phyloP scores from a whole-genome alignment of 495 filamentous ascomycete species.

The Talaromyces trachyspermus region DNA sequence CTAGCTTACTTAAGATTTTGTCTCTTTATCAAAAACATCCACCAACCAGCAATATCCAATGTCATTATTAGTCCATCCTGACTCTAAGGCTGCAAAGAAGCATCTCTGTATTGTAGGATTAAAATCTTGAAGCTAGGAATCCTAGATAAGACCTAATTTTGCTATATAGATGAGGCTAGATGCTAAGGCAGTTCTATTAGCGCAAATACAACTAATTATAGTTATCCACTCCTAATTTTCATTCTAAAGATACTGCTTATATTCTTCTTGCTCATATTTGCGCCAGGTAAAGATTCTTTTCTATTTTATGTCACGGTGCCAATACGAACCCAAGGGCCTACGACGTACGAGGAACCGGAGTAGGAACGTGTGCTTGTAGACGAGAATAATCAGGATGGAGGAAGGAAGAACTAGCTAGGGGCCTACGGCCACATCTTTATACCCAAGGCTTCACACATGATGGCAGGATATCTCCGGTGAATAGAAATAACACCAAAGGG shows the following conservation, averaged over 20 bases:
- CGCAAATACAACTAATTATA: slow-evolving; percentile 6
- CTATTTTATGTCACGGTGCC: slow-evolving; percentile 4
- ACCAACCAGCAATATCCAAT: not conserved
- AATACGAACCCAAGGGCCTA: too few relatives aligned
- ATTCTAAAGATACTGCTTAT: slow-evolving; percentile 4
- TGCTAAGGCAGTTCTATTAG: not conserved
- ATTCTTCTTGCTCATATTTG: not conserved
- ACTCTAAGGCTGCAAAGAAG: too few relatives aligned
- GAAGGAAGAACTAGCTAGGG: too few relatives aligned
- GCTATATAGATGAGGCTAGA: slow-evolving; percentile 1
- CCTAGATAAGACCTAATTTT: not conserved
- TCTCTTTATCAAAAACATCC: not conserved
- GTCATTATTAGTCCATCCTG: slow-evolving; percentile 7
- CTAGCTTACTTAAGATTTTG: not conserved
- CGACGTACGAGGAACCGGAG: too few relatives aligned
- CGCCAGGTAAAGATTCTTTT: slow-evolving; percentile 6
- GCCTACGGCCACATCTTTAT: too few relatives aligned
- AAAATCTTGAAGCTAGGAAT: slow-evolving; percentile 6
- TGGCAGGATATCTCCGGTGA: too few relatives aligned
- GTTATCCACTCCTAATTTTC: slow-evolving; percentile 7
- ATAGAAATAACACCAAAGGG: too few relatives aligned
- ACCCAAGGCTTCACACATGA: too few relatives aligned
- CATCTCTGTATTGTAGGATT: not conserved
- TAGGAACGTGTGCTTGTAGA: too few relatives aligned
- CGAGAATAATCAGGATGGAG: too few relatives aligned